Evolutionary conservation across 495 filamentous ascomycete genomes (phyloP).

Genomic region (Choiromyces venosus): DNA sequence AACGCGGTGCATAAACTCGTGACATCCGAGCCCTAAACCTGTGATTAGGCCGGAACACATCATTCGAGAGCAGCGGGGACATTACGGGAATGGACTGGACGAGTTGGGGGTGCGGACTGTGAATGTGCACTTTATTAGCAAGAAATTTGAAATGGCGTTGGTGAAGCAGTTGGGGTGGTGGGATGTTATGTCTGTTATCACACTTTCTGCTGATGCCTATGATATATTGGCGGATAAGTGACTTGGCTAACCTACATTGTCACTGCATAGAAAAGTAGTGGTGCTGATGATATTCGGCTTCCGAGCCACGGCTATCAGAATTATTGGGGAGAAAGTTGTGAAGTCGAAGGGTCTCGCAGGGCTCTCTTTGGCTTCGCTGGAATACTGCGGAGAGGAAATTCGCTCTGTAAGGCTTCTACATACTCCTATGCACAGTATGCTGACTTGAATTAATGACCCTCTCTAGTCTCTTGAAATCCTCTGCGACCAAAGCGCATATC

Average conservation of each 20-base stretch:
- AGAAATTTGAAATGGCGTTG: slow-evolving; percentile 59
- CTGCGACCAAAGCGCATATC: slow-evolving; percentile 50
- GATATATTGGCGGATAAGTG: neutral
- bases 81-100: slow-evolving; percentile 1
- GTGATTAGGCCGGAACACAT: slow-evolving; percentile 19
- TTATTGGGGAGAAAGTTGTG: slow-evolving; percentile 67
- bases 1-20: neutral
- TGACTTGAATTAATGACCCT: neutral
- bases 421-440: neutral
- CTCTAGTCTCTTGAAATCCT: slow-evolving; percentile 49
- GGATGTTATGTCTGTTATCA: slow-evolving; percentile 53
- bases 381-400: slow-evolving; percentile 59
- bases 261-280: slow-evolving; percentile 54
- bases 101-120: slow-evolving; percentile 15
- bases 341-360: slow-evolving; percentile 60
- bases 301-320: slow-evolving; percentile 58
- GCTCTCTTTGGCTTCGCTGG: slow-evolving; percentile 59
- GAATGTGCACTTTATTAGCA: slow-evolving; percentile 20
- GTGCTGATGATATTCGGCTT: slow-evolving; percentile 59
- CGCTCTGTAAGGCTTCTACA: slow-evolving; percentile 37
- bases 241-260: neutral
- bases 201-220: neutral
- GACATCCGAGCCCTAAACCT: neutral
- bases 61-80: slow-evolving; percentile 15
- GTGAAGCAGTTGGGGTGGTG: slow-evolving; percentile 63